Percentiles rank a stretch among this genome's conserved stretches.
These are phyloP conservation scores for Saccharomycopsis selenospora DNA, from an alignment of 805 yeast genomes.

Conservation along the genomic window DNA sequence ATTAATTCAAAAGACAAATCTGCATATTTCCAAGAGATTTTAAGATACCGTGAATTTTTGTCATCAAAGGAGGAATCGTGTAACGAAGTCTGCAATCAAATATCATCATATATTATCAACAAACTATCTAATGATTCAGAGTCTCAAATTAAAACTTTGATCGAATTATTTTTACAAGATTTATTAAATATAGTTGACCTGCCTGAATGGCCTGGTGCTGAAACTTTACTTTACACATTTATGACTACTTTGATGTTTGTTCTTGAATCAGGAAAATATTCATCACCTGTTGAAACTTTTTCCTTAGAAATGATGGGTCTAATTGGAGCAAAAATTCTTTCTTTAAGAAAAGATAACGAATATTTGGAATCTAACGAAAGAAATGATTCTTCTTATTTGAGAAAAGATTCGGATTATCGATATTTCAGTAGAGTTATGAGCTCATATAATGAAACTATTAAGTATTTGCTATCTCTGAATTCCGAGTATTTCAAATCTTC, in stretches of 20 bases:
- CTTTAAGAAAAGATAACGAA: constrained; percentile 13
- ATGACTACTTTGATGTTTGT: constrained; percentile 36
- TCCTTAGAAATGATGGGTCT: constrained; percentile 55
- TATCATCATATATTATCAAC: constrained; percentile 24
- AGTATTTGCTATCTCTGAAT: constrained; percentile 5
- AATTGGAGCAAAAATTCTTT: constrained; percentile 46
- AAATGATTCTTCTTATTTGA: too few species aligned
- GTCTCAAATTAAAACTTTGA: constrained; percentile 28
- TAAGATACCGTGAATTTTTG: constrained; percentile 22
- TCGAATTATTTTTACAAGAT: constrained; percentile 55
- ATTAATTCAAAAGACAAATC: constrained; percentile 20
- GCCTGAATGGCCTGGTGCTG: constrained; percentile 62
- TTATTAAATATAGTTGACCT: constrained; percentile 38
- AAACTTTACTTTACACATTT: constrained; percentile 39
- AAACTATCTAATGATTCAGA: constrained; percentile 30
- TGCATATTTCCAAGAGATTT: constrained; percentile 23
- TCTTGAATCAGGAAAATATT: constrained; percentile 32
- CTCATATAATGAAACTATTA: not conserved
- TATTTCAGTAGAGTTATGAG: not conserved
- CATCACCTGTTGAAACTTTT: constrained; percentile 40
- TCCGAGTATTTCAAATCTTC: not conserved
- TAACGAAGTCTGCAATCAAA: constrained; percentile 16
- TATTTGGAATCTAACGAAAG: constrained; percentile 5
- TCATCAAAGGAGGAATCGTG: constrained; percentile 22
- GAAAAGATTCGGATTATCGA: constrained; percentile 2